phyloP scores from a whole-genome alignment of 306 rosid genomes.

The Acmispon strigosus region DNA sequence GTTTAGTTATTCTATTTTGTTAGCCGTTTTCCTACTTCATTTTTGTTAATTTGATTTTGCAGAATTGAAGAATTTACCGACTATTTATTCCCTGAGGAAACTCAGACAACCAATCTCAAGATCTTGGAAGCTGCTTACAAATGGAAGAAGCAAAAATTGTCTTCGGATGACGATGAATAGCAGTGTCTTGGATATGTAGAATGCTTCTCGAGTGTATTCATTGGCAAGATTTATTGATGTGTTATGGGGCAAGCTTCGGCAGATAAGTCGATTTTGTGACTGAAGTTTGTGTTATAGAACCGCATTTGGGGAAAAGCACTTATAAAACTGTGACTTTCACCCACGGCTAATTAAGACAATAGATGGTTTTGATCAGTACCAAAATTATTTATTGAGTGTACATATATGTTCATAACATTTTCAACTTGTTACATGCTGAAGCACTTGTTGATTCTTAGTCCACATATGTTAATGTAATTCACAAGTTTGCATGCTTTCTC shows the following conservation, averaged over 20 bases:
- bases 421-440: too few species aligned
- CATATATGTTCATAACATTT: background rate
- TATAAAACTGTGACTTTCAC: background rate
- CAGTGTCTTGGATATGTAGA: background rate
- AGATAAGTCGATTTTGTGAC: background rate
- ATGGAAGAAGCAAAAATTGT: constrained; percentile 80
- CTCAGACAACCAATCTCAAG: constrained; percentile 81
- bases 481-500: too few species aligned
- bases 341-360: background rate
- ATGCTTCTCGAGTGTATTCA: constrained; percentile 9
- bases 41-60: constrained; percentile 27
- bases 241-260: background rate
- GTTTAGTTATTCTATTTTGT: background rate
- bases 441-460: too few species aligned
- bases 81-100: constrained; percentile 79
- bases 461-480: too few species aligned
- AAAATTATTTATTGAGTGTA: background rate
- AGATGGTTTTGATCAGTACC: background rate
- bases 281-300: background rate
- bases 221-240: background rate
- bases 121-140: constrained; percentile 93
- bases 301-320: background rate
- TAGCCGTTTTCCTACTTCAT: background rate
- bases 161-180: constrained; percentile 48
- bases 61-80: constrained; percentile 82